These are phyloP conservation scores for Geotrichum aggregatum DNA, from an alignment of 1,139 yeast species.

Conservation along the genomic window DNA sequence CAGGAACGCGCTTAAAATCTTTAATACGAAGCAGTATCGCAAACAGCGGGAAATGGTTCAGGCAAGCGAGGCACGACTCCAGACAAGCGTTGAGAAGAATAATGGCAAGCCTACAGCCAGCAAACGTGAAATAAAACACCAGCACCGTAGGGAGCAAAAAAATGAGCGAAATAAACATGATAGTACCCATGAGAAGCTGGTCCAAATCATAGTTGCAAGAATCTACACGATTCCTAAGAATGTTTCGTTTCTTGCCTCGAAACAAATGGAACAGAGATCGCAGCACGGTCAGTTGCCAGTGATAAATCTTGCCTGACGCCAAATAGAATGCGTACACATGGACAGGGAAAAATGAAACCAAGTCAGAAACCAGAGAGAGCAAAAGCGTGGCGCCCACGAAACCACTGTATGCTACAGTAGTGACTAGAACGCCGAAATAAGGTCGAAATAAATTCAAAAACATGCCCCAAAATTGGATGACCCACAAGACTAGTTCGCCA, in stretches of 20 bases:
- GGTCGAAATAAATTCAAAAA: slow-evolving; percentile 32
- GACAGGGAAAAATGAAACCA: slow-evolving; percentile 56
- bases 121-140: slow-evolving; percentile 78
- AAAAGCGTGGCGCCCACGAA: slow-evolving; percentile 61
- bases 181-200: slow-evolving; percentile 81
- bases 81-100: slow-evolving; percentile 50
- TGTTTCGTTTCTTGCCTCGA: slow-evolving; percentile 84
- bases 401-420: slow-evolving; percentile 44
- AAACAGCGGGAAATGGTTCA: slow-evolving; percentile 85
- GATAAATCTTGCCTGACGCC: slow-evolving; percentile 73
- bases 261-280: slow-evolving; percentile 77
- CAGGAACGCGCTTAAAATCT: slow-evolving; percentile 84
- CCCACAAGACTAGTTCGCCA: slow-evolving; percentile 86
- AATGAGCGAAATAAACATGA: slow-evolving; percentile 72
- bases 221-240: slow-evolving; percentile 80
- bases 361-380: slow-evolving; percentile 62
- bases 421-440: slow-evolving; percentile 36
- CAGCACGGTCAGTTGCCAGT: slow-evolving; percentile 66
- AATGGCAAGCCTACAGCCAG: slow-evolving; percentile 52
- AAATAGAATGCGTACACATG: slow-evolving; percentile 75
- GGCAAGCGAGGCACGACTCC: slow-evolving; percentile 58
- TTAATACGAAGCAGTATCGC: slow-evolving; percentile 73
- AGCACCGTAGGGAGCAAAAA: slow-evolving; percentile 82
- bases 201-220: slow-evolving; percentile 78
- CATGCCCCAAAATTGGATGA: slow-evolving; percentile 62